Conservation (phyloP, 192 early-diverging fungal species). For the Pecoramyces ruminantium region DNA sequence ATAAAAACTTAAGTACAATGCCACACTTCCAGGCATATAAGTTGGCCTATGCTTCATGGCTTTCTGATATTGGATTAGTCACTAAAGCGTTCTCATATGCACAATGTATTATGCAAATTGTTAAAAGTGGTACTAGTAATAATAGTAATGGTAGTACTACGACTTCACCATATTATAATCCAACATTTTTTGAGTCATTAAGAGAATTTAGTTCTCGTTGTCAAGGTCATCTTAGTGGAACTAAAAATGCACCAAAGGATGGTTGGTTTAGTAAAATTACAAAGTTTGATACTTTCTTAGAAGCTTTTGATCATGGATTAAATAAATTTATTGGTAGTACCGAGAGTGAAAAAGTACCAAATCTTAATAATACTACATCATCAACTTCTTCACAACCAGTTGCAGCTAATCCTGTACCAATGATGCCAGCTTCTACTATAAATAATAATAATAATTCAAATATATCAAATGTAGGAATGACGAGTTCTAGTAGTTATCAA, state of each 20-base stretch:
- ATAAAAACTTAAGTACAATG: conserved; percentile 31
- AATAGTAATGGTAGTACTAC: conserved; percentile 7
- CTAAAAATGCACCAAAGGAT: background rate
- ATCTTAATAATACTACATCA: background rate
- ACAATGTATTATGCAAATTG: conserved; percentile 51
- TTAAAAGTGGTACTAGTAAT: conserved; percentile 53
- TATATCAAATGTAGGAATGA: background rate
- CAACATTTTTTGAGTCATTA: conserved; percentile 47
- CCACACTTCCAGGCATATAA: conserved; percentile 88
- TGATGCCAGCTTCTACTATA: background rate
- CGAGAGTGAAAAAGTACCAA: background rate
- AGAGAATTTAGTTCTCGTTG: conserved; percentile 46
- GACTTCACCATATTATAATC: conserved; percentile 49
- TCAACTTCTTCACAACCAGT: background rate
- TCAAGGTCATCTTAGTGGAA: background rate
- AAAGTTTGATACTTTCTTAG: background rate
- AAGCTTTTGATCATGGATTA: background rate
- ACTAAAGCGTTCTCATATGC: conserved; percentile 58
- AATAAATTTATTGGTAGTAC: background rate
- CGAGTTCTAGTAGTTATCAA: background rate
- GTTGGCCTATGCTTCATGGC: conserved; percentile 56
- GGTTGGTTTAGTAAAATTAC: background rate
- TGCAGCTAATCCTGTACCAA: background rate
- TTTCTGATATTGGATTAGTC: conserved; percentile 61
- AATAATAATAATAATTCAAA: background rate